Percentiles rank a stretch among this genome's conserved stretches.
Conservation (phyloP, 164 flowering plant genomes). For the Magnolia officinalis region DNA sequence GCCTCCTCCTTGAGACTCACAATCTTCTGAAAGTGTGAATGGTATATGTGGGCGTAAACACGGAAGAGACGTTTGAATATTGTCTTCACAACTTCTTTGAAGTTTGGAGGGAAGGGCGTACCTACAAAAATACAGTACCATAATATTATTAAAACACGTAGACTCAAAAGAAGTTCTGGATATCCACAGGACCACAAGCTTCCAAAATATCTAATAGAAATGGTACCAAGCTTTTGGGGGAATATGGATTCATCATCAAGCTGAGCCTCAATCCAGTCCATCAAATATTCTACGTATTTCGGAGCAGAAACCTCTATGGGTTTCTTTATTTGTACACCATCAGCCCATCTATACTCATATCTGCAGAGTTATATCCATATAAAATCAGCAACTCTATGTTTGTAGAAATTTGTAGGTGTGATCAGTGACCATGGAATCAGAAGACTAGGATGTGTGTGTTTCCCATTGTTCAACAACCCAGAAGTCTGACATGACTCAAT, state of each 20-base stretch:
- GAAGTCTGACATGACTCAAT: neutral
- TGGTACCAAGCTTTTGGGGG: constrained; percentile 94
- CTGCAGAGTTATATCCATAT: constrained; percentile 33
- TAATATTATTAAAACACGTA: neutral
- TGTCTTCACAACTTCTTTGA: constrained; percentile 93
- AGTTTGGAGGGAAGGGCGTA: constrained; percentile 89
- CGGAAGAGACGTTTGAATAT: constrained; percentile 97
- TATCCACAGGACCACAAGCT: neutral
- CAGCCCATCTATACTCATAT: constrained; percentile 99
- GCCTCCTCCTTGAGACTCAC: constrained; percentile 98
- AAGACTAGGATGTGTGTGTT: neutral
- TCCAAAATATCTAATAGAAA: neutral
- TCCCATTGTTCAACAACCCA: neutral
- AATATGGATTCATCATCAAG: constrained; percentile 94
- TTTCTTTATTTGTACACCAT: constrained; percentile 93
- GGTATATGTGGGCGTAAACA: constrained; percentile 96
- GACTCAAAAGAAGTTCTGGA: no score
- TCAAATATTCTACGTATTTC: constrained; percentile 93
- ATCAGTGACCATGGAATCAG: neutral
- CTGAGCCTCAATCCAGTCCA: constrained; percentile 98
- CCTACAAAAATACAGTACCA: constrained; percentile 39
- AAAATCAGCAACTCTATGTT: constrained; percentile 12
- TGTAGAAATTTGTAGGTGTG: neutral
- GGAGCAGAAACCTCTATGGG: constrained; percentile 99
- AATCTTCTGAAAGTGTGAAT: constrained; percentile 96